These are phyloP conservation scores for Ananas comosus DNA, from an alignment of 176 grass and related monocot species.

Conservation along the genomic window DNA sequence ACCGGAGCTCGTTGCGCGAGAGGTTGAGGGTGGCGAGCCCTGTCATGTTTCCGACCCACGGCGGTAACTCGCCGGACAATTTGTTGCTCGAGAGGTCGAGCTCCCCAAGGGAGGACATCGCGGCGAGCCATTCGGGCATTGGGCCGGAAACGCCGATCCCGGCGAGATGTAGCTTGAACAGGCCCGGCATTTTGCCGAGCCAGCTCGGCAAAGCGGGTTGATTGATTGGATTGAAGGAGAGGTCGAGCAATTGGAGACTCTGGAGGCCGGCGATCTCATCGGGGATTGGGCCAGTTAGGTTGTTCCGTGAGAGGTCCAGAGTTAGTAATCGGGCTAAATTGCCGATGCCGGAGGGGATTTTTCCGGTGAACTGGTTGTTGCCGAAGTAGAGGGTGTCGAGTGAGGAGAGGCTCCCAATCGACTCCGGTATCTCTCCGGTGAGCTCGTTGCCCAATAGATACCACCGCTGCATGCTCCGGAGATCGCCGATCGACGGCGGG, in stretches of 20 bases:
- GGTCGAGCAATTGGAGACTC: constrained; percentile 28
- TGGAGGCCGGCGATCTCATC: constrained; percentile 16
- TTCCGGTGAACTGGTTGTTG: constrained; percentile 31
- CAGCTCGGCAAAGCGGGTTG: constrained; percentile 17
- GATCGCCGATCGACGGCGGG: constrained; percentile 29
- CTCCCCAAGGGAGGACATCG: constrained; percentile 15
- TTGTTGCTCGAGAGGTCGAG: constrained; percentile 37
- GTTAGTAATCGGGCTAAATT: constrained; percentile 20
- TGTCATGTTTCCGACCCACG: constrained; percentile 38
- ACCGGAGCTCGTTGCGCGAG: constrained; percentile 23
- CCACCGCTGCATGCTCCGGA: constrained; percentile 22
- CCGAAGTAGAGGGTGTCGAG: constrained; percentile 27
- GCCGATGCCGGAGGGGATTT: constrained; percentile 23
- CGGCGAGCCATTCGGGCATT: constrained; percentile 29
- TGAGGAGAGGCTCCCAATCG: constrained; percentile 24
- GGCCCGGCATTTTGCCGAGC: constrained; percentile 16
- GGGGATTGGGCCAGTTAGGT: constrained; percentile 24
- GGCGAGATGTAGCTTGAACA: constrained; percentile 33
- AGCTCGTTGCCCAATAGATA: constrained; percentile 31
- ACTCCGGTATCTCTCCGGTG: constrained; percentile 20
- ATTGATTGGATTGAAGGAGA: constrained; percentile 28
- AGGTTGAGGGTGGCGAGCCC: constrained; percentile 36
- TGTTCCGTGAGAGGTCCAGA: constrained; percentile 27
- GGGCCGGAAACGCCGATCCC: constrained; percentile 23
- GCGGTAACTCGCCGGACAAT: constrained; percentile 27